Base-by-base conservation (phyloP, 2,329 filamentous ascomycete genomes). In the Chrysosporium queenslandicum region DNA sequence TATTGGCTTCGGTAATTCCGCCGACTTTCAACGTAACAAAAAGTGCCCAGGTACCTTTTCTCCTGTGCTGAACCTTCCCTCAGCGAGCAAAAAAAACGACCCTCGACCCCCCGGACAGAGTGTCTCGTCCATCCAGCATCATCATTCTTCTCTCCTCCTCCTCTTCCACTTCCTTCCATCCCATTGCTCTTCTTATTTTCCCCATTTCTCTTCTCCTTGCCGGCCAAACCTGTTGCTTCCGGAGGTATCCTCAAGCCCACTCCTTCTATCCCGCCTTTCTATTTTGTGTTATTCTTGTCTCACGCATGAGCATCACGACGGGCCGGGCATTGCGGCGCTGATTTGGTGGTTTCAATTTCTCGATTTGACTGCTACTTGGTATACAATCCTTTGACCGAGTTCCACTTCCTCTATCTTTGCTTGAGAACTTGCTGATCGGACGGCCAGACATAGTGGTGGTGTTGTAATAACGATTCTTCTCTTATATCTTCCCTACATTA, bases 401-500 rank as follows among this genome's bases (percentile, higher is more conserved):
- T 41, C 39, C 12, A 5, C 20, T 43, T 27, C 9, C n/a, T n/a
- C n/a, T n/a, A 27, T 4, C 14, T 9, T 20, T 14, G 42, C 27
- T 23, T 8, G 9, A 14, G 8, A 14, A 27, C 37, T 11, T 34
- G 18, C 27, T 42, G 18, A 46, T 46, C 6, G 42, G n/a, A 14
- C 37, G 20, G 9, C 30, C 29, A 27, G 47, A 21, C 39, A 46
- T 23, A 29, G 32, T 39, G 56, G 48, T 52, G 51, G 39, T 41
- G 52, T 53, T 50, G 34, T 54, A 55, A 55, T 52, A 56, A 50
- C 57, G 46, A 36, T 46, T 39, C 23, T 46, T 27, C 21, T 47
- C 43, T 42, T 34, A 37, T 48, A 30, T 30, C 43, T 21, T 23
- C 41, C 46, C 41, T 49, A 36, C 39, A 47, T 48, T 47, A 51